These are phyloP conservation scores for Colletotrichum costaricense DNA, from an alignment of 2,329 filamentous ascomycete species.

Conservation along the genomic window DNA sequence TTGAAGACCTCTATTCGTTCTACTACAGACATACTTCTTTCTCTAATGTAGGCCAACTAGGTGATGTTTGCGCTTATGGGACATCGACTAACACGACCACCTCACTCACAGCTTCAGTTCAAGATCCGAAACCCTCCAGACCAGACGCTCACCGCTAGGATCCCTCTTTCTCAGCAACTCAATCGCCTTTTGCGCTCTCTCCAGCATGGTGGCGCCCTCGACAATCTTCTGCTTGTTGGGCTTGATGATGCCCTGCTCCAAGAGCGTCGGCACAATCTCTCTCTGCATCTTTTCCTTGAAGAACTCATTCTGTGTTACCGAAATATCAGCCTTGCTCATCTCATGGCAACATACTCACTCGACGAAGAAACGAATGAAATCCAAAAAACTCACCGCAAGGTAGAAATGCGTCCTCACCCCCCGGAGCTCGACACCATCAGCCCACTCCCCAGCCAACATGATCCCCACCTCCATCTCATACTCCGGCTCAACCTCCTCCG, in stretches of 20 bases:
- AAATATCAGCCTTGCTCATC: background rate
- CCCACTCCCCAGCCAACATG: conserved; percentile 53
- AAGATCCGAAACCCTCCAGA: conserved; percentile 46
- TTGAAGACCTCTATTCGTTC: background rate
- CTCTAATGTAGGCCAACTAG: background rate
- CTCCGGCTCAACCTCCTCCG: conserved; percentile 56
- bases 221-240: conserved; percentile 56
- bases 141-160: conserved; percentile 54
- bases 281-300: conserved; percentile 65
- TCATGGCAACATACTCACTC: background rate
- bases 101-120: background rate
- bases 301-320: conserved; percentile 58
- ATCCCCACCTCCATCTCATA: conserved; percentile 64
- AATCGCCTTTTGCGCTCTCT: conserved; percentile 53
- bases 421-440: conserved; percentile 60
- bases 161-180: conserved; percentile 47
- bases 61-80: too few relatives aligned
- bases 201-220: conserved; percentile 51
- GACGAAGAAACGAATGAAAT: background rate
- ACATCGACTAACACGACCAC: too few relatives aligned
- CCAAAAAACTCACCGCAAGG: conserved; percentile 51
- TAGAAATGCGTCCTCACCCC: conserved; percentile 70
- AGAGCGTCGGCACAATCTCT: conserved; percentile 63
- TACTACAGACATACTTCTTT: background rate
- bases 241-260: conserved; percentile 51